Evolutionary conservation across 768 basidiomycete genomes (phyloP).

Genomic region (Russula sp.): DNA sequence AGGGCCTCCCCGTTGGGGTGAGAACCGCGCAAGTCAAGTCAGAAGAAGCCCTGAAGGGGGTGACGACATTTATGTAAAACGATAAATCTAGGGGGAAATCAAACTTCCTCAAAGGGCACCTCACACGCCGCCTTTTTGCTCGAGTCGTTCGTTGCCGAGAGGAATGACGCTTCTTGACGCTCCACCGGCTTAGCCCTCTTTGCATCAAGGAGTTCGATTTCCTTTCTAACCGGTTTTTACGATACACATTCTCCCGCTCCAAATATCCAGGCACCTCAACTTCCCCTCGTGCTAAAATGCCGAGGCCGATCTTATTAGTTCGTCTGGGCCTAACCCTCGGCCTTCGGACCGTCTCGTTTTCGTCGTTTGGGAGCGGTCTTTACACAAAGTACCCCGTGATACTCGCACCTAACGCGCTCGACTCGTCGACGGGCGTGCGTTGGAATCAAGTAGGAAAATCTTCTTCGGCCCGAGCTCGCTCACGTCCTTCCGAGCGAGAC

Average conservation of each 20-base stretch:
- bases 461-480: background rate
- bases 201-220: background rate
- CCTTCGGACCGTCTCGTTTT: conserved; percentile 1
- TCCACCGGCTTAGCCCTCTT: background rate
- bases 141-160: too few relatives aligned
- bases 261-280: conserved; percentile 1
- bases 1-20: background rate
- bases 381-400: background rate
- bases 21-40: background rate
- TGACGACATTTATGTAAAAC: conserved; percentile 11
- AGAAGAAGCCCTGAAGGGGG: background rate
- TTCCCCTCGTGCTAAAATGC: background rate
- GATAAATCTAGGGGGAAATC: background rate
- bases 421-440: too few relatives aligned
- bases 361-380: background rate
- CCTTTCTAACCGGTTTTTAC: too few relatives aligned
- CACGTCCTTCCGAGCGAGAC: background rate
- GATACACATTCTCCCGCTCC: background rate
- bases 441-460: background rate
- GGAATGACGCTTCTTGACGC: too few relatives aligned
- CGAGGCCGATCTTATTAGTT: conserved; percentile 4
- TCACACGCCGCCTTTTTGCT: too few relatives aligned
- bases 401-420: background rate
- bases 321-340: background rate
- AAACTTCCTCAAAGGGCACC: background rate